Conservation (phyloP, 495 filamentous ascomycete genomes). For the Neurospora africana region DNA sequence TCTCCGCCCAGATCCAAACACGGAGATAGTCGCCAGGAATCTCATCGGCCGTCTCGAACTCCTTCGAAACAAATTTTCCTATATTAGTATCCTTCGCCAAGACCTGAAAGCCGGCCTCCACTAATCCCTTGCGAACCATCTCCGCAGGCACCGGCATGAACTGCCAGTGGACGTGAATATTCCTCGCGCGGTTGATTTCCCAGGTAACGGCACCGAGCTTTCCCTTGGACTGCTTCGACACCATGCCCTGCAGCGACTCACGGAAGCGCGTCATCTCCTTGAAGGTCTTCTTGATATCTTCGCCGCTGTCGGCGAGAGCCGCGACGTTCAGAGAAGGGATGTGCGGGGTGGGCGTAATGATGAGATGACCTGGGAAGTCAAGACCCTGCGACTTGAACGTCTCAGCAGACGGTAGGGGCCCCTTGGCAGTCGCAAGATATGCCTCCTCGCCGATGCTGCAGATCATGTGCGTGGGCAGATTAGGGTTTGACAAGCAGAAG, state of each 20-base stretch:
- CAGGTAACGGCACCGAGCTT: conserved; percentile 75
- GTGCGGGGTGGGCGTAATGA: conserved; percentile 83
- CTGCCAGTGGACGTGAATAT: conserved; percentile 91
- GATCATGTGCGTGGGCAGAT: conserved; percentile 76
- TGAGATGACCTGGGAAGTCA: conserved; percentile 72
- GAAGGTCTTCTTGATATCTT: conserved; percentile 46
- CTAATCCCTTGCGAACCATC: conserved; percentile 53
- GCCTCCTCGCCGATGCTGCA: conserved; percentile 72
- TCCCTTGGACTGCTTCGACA: conserved; percentile 38
- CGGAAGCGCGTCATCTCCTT: conserved; percentile 75
- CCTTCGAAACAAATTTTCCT: conserved; percentile 41
- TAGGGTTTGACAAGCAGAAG: conserved; percentile 84
- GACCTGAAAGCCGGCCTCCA: conserved; percentile 75
- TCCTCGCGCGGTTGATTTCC: conserved; percentile 68
- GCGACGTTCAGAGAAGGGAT: conserved; percentile 36
- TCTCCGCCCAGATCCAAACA: conserved; percentile 63
- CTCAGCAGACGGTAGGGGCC: conserved; percentile 59
- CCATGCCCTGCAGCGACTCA: conserved; percentile 59
- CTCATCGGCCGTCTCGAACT: conserved; percentile 27
- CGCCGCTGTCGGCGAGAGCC: conserved; percentile 38
- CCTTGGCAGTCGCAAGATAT: conserved; percentile 88
- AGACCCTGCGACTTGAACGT: conserved; percentile 52
- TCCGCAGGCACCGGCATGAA: conserved; percentile 67
- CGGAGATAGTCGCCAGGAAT: conserved; percentile 67
- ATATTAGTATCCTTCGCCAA: conserved; percentile 69